Evolutionary conservation across 2,329 filamentous ascomycete genomes (phyloP).

Genomic region (Talaromyces sp.): DNA sequence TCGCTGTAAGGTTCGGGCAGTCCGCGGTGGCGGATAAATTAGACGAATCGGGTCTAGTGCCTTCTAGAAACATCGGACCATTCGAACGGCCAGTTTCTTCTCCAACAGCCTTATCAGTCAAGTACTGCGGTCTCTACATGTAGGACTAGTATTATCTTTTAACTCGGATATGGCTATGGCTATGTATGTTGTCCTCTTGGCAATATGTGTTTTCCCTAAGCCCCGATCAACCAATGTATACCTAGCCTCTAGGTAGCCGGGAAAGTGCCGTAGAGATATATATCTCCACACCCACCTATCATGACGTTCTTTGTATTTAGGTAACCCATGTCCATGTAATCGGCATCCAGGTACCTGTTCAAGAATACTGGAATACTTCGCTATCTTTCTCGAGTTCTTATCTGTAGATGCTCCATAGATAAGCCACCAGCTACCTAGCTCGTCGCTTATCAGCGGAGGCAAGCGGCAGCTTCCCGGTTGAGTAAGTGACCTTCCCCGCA

Average conservation of each 20-base stretch:
- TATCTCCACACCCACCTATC: background rate
- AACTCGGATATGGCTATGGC: too few species aligned
- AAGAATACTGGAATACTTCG: too few species aligned
- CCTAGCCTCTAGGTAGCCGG: too few species aligned
- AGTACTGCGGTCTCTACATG: too few species aligned
- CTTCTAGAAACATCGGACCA: conserved; percentile 8
- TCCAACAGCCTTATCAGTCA: too few species aligned
- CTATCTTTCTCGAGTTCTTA: too few species aligned
- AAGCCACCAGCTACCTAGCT: background rate
- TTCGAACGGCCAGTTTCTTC: background rate
- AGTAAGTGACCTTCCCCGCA: background rate
- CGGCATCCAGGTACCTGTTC: background rate
- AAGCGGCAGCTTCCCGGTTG: background rate
- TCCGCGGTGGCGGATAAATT: conserved; percentile 13
- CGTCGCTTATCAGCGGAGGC: conserved; percentile 12
- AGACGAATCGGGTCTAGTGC: conserved; percentile 11
- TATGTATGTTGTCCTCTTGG: too few species aligned
- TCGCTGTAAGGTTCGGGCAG: background rate
- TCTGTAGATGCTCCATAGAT: background rate
- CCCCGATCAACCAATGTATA: background rate
- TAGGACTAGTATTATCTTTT: too few species aligned
- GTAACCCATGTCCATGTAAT: background rate
- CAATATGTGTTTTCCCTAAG: background rate
- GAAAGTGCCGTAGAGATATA: background rate
- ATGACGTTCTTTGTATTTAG: too few species aligned